A percentile compares a stretch with the other conserved stretches of the same genome.
Evolutionary conservation across 257 asterid genomes (phyloP).

Genomic region (Fraxinus cuspidata): DNA sequence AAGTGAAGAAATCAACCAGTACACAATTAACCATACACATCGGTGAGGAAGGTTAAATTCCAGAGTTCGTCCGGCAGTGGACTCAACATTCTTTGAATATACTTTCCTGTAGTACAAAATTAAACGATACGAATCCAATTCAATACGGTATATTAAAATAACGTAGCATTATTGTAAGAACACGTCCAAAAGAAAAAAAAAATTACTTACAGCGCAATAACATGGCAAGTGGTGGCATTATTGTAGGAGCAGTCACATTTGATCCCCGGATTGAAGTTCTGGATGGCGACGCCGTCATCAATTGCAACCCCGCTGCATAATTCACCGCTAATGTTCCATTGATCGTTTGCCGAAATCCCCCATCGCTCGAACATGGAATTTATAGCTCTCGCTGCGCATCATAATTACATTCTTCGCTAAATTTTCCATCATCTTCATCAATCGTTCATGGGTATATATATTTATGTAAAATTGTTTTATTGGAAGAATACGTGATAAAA

Average conservation of each 20-base stretch:
- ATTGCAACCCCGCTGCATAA: conserved; percentile 44
- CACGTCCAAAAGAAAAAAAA: too few species aligned
- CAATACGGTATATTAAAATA: too few species aligned
- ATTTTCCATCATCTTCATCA: background rate
- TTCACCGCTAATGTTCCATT: conserved; percentile 9
- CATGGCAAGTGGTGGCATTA: conserved; percentile 37
- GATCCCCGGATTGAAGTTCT: conserved; percentile 36
- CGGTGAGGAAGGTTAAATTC: conserved; percentile 47
- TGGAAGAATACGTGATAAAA: too few species aligned
- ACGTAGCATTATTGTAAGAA: too few species aligned
- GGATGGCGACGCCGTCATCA: background rate
- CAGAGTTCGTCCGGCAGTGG: conserved; percentile 52
- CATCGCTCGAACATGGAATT: conserved; percentile 27
- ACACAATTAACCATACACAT: conserved; percentile 38
- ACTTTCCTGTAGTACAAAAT: conserved; percentile 21
- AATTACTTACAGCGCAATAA: conserved; percentile 35
- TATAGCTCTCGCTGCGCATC: conserved; percentile 11
- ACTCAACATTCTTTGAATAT: conserved; percentile 34
- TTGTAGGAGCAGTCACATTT: conserved; percentile 42
- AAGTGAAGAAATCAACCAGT: background rate
- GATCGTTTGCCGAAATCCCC: background rate
- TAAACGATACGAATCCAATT: too few species aligned
- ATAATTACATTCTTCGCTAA: background rate
- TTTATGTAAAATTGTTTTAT: too few species aligned
- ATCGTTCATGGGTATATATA: too few species aligned